Evolutionary conservation across 2,329 filamentous ascomycete genomes (phyloP), one percentile per base, ranked within the genome.

Genomic region (Byssothecium circinans): DNA sequence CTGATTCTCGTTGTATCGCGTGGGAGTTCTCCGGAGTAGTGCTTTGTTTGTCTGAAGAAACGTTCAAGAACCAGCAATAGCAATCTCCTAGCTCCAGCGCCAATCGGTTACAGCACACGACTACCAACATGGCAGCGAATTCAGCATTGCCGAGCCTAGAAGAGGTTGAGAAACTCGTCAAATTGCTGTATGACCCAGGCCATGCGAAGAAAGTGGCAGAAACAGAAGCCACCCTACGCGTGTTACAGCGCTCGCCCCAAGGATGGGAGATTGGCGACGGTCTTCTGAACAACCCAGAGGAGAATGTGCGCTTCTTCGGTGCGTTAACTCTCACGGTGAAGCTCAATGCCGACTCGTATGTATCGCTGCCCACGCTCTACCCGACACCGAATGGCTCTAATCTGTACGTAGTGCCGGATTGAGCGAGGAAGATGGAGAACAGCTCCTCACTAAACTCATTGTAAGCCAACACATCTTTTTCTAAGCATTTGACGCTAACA

Each of bases 321-420:
- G 92, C 91, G 23, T 79, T 96, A 49, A 97, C 92, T 0, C 87
- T 96, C 57, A 95, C 90, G 41, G 84, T 97, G 60, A 99, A 97
- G 74, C 82, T 97, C 49, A 96, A 97, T 67, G 87, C 86, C n/a
- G 89, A 94, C 65, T 89, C 85, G 87, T 88, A 74, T 54, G 77
- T 62, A 17, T 11, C 22, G 2, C n/a, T 23, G 3, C 22, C n/a
- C 15, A n/a, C 18, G 7, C 27, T 32, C 25, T 5, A 12, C 7
- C 27, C 17, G 22, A 32, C 14, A 32, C 12, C 14, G 29, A n/a
- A 6, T 25, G 23, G 36, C 34, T 11, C 51, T 60, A 38, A 61
- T 45, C 30, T 14, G 10, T 7, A 20, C 35, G 33, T 44, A 68
- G 65, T 10, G 56, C 60, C 23, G 57, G 58, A 7, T 44, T 72